Evolutionary conservation across 176 grass and related monocot genomes (phyloP).

Genomic region (Otatea glauca): DNA sequence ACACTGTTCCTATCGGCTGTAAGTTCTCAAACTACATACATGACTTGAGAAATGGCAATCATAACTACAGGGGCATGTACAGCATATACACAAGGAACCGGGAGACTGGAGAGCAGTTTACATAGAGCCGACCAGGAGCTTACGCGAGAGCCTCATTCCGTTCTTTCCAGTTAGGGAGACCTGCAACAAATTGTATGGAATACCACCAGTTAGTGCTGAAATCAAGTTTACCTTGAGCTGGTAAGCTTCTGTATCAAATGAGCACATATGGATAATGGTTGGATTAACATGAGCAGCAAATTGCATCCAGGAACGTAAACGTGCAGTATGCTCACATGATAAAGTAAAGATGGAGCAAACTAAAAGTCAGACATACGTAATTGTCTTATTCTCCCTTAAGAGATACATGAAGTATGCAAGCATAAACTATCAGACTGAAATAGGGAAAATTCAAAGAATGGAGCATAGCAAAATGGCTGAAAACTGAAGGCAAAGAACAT

Average conservation of each 20-base stretch:
- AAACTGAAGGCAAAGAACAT: not conserved
- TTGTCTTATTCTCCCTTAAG: not conserved
- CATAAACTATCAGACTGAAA: not conserved
- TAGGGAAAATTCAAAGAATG: not conserved
- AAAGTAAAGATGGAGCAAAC: not conserved
- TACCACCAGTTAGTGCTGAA: not conserved
- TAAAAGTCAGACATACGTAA: not conserved
- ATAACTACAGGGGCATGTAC: slow-evolving; percentile 57
- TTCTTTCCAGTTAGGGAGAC: slow-evolving; percentile 69
- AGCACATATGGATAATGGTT: not conserved
- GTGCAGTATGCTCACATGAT: no score
- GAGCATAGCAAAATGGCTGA: not conserved
- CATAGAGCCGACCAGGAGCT: slow-evolving; percentile 40
- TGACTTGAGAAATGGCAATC: slow-evolving; percentile 22
- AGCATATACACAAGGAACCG: slow-evolving; percentile 47
- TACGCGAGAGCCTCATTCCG: slow-evolving; percentile 51
- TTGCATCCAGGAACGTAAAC: no score
- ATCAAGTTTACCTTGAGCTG: not conserved
- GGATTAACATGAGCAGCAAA: not conserved
- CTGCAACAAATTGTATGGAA: slow-evolving; percentile 43
- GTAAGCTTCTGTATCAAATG: not conserved
- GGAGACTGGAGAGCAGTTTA: slow-evolving; percentile 42
- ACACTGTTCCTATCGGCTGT: slow-evolving; percentile 38
- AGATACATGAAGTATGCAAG: not conserved
- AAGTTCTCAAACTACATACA: slow-evolving; percentile 35